Base-by-base conservation (phyloP, 2,329 filamentous ascomycete species). In the Arthrobotrys pseudoclavata region DNA sequence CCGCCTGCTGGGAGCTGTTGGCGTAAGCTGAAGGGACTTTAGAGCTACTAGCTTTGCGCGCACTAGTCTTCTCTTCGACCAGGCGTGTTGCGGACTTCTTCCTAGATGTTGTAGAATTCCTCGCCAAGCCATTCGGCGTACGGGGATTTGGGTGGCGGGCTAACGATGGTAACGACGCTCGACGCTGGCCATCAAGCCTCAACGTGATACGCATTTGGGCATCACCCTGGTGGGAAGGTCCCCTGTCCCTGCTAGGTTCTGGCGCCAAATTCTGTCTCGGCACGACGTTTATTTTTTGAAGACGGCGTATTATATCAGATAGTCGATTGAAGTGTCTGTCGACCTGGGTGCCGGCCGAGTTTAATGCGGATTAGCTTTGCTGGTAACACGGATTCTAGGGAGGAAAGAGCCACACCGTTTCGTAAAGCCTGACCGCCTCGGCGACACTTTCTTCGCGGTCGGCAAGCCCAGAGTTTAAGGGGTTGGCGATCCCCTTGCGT, bases 341-440 rank as follows among this genome's bases (percentile, higher is more conserved):
- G 24, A 91, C 79, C 81, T 82, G 61, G 22, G 20, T 42, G 2
- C 1, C 52, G 47, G 29, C 22, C 26, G 18, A 26, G 12, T 4
- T 24, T 12, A 24, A 40, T 24, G 6, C 9, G 24, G 34, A 26
- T 60, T 42, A 40, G 20, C 5, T 26, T 18, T 37, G n/a, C n/a
- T 0, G n/a, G 20, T n/a, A 69, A 20, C 6, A n/a, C 15, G 22
- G 22, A 34, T 6, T 20, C 6, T 0, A 55, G 31, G 12, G 15
- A 15, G 22, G 42, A 1, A n/a, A 15, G 3, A n/a, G 18, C 13
- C 40, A 66, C 57, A 79, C 87, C 79, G 89, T 91, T 72, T 91
- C 88, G 3, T 87, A 85, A 86, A 91, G 89, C 80, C 89, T 88
- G 79, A 86, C 83, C 2, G 89, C 88, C 82, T 91, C 90, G 71